Percentiles rank a stretch among this genome's conserved stretches.
These are phyloP conservation scores for Beta lomatogona DNA, from an alignment of 179 eudicot species.

Conservation along the genomic window DNA sequence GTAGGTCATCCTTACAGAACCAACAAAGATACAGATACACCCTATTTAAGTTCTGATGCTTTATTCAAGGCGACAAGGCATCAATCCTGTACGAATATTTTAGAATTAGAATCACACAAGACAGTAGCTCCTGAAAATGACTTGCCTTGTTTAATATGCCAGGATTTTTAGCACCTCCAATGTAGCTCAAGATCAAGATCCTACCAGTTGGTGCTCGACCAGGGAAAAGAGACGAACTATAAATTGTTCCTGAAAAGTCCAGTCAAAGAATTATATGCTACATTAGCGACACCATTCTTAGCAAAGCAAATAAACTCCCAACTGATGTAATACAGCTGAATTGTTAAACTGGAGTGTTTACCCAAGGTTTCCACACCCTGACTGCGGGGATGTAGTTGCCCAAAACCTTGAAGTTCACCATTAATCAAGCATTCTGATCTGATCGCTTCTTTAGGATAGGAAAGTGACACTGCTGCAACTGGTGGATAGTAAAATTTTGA, in stretches of 20 bases:
- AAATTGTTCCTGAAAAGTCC: constrained; percentile 64
- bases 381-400: constrained; percentile 88
- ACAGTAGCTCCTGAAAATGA: not conserved
- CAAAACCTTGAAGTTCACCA: constrained; percentile 85
- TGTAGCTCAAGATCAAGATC: constrained; percentile 72
- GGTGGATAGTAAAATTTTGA: constrained; percentile 78
- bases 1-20: not conserved
- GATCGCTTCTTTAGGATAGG: constrained; percentile 78
- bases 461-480: constrained; percentile 85
- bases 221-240: constrained; percentile 89
- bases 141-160: constrained; percentile 70
- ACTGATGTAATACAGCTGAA: not conserved
- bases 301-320: not conserved
- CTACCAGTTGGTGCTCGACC: constrained; percentile 84
- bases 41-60: too few relatives aligned
- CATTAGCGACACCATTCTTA: not conserved
- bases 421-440: constrained; percentile 64
- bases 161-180: constrained; percentile 82
- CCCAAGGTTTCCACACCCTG: constrained; percentile 92
- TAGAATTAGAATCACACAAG: not conserved
- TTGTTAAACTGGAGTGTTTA: constrained; percentile 19
- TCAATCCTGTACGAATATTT: too few relatives aligned
- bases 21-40: too few relatives aligned
- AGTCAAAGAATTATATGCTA: constrained; percentile 15
- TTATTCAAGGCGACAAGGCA: not conserved